These are phyloP conservation scores for Geotrichum bryndzae DNA, from an alignment of 1,139 yeast species.

Conservation along the genomic window DNA sequence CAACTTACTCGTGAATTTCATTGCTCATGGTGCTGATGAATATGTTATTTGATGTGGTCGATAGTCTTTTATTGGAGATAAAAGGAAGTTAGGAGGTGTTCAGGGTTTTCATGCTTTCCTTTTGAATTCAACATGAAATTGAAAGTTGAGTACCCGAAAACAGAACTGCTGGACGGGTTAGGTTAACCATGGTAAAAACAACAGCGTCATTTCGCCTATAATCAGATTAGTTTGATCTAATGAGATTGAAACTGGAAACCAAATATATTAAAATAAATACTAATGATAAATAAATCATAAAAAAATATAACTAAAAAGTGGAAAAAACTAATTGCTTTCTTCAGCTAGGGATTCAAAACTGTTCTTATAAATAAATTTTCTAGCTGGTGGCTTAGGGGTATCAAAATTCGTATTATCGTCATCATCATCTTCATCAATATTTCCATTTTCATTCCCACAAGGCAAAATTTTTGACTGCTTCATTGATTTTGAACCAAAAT, in stretches of 20 bases:
- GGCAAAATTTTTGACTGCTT: too few relatives aligned
- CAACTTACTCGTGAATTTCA: slow-evolving; percentile 22
- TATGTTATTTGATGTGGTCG: too few relatives aligned
- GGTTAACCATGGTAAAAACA: not conserved
- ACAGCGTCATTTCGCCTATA: too few relatives aligned
- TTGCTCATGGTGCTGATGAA: slow-evolving; percentile 17
- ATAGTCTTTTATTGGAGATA: not conserved
- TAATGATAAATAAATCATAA: not conserved
- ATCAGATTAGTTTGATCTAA: too few relatives aligned
- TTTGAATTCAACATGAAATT: not conserved
- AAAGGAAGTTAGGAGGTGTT: not conserved
- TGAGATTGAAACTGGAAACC: too few relatives aligned
- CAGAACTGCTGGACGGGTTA: not conserved
- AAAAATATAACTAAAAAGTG: not conserved
- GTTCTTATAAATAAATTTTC: not conserved
- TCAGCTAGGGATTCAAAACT: slow-evolving; percentile 1
- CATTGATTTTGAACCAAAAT: not conserved
- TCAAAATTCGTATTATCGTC: not conserved
- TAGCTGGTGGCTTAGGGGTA: not conserved
- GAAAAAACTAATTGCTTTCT: slow-evolving; percentile 1
- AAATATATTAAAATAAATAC: not conserved
- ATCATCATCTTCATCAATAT: not conserved
- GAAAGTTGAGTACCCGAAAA: not conserved
- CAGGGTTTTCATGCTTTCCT: not conserved
- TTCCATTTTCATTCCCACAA: not conserved